Base-by-base conservation (phyloP, 2,329 filamentous ascomycete genomes). In the Daldinia sp. region DNA sequence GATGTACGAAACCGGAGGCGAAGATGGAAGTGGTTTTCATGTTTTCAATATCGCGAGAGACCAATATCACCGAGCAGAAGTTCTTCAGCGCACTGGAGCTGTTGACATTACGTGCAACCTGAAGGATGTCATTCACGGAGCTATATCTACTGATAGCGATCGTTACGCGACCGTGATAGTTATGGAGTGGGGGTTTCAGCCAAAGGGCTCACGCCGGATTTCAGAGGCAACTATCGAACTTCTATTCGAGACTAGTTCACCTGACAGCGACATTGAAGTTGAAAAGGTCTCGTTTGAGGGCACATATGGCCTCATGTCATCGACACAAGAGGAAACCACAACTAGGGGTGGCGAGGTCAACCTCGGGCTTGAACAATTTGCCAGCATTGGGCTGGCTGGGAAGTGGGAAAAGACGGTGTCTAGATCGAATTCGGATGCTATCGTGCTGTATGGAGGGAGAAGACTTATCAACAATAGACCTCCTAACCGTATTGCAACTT, bases 1-100 rank as follows among this genome's bases (percentile, higher is more conserved):
- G 21, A 32, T 54, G 35, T 54, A 32, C 3, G 51, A 54, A 19
- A 17, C 17, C 5, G 51, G 51, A 19, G 51, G 25, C 10, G 51
- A 54, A 54, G 51, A 54, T 23, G 37, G 51, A 13, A 45, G 51
- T 19, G 51, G 21, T 9, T 54, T 54, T 8, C 51, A 54, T 25
- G 51, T 54, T 9, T 54, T 54, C 37, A 54, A 54, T 45, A 11
- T 54, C 17, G 17, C 51, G 8, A 17, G 8, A 6, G 51, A 54
- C 34, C 51, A 54, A n/a, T 54, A 54, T 45, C 51, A 54, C 9
- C 51, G 51, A 43, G 19, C 37, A 6, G 51, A 54, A 32, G 37
- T 23, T 7, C 27, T 54, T 11, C 51, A 54, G 5, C 51, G 51
- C 15, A 54, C 51, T 7, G 51, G 51, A 11, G 51, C 51, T 45